A percentile compares a stretch with the other conserved stretches of the same genome.
phyloP scores from a whole-genome alignment of 164 flowering plant genomes.

The Piper betle region DNA sequence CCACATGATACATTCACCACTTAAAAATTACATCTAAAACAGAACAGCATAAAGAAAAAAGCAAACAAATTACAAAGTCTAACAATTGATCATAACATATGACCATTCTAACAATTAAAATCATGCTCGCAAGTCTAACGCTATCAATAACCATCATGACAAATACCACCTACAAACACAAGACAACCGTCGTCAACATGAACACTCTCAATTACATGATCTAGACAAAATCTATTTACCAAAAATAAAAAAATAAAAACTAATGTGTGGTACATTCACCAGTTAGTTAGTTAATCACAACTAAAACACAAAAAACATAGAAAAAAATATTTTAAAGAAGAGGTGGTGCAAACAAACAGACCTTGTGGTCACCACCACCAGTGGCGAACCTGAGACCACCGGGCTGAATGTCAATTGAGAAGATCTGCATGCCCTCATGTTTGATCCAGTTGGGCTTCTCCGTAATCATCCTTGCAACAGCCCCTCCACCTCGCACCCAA shows the following conservation, averaged over 20 bases:
- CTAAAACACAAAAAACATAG: not conserved
- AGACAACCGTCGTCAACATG: not conserved
- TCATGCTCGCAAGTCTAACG: not conserved
- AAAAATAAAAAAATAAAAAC: not conserved
- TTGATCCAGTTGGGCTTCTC: slow-evolving; percentile 82
- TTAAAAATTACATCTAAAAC: not conserved
- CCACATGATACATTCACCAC: not conserved
- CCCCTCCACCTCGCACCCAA: not conserved
- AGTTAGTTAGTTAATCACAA: not conserved
- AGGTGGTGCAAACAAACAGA: slow-evolving; percentile 1
- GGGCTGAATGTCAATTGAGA: slow-evolving; percentile 88
- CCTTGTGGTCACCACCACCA: slow-evolving; percentile 99
- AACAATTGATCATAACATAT: too few species aligned
- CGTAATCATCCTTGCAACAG: slow-evolving; percentile 5
- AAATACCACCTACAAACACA: not conserved
- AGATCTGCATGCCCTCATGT: slow-evolving; percentile 88
- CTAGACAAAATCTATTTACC: not conserved
- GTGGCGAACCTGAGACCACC: slow-evolving; percentile 91
- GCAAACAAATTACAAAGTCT: not conserved
- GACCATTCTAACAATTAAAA: too few species aligned
- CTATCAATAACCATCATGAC: not conserved
- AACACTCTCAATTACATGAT: not conserved
- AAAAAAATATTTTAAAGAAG: not conserved
- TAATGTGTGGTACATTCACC: not conserved
- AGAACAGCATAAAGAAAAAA: not conserved